Base-by-base conservation (phyloP, 2,329 filamentous ascomycete genomes). In the Ceratocystis alfenasii region DNA sequence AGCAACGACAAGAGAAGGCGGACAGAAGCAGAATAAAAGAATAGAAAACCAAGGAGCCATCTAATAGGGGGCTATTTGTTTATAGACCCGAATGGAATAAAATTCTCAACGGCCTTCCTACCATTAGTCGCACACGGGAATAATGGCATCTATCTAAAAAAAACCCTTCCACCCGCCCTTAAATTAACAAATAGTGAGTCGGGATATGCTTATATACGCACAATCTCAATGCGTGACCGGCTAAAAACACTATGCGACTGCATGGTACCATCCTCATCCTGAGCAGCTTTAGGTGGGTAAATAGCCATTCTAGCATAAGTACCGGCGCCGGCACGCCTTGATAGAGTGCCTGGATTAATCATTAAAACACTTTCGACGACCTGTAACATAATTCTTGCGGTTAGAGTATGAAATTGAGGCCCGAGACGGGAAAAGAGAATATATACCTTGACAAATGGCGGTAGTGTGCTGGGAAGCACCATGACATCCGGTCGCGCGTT, bases 291-390 rank as follows among this genome's bases (percentile, higher is more conserved):
- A 15, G 87, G 83, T 1, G 89, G 85, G 69, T 89, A 82, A 5
- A 97, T 76, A 22, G 84, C 84, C 80, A 99, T 82, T 63, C 87
- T 85, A 0, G 90, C 89, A 74, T 88, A 97, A 0, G 91, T 96
- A 5, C 94, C 94, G 0, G 92, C 82, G 1, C 87, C 91, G 67
- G 85, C 86, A 66, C 89, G 85, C 76, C 95, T 96, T 17, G 90
- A 94, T 44, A 96, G 77, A 62, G 85, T 87, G 4, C 94, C 93
- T 0, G 94, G 93, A 74, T 99, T 99, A 72, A 99, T 87, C 12
- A 91, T 85, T 5, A 97, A 76, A 0, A 96, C 91, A 70, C 87
- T 90, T 72, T 96, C 90, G 10, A 97, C 86, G 53, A 96, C 90
- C 91, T 96, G 70, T 1, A 28, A 20, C 4, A 7, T 22, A 3